A percentile compares a stretch with the other conserved stretches of the same genome.
Conservation (phyloP, 1,139 yeast species). For the Suhomyces terraborum region DNA sequence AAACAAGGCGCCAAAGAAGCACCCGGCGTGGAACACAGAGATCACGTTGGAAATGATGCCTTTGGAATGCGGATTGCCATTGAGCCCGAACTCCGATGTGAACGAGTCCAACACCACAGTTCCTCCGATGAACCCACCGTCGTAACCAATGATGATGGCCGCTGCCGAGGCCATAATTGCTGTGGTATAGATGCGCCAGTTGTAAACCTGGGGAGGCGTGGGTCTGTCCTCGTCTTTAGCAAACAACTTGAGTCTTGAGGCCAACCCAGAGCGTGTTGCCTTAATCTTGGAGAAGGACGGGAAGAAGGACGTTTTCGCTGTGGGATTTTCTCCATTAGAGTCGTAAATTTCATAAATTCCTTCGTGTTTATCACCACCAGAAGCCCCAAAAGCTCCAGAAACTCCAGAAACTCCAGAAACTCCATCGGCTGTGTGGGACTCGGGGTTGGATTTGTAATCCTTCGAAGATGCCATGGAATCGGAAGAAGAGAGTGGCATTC, state of each 20-base stretch:
- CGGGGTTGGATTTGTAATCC: not conserved
- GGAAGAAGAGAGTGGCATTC: slow-evolving; percentile 1
- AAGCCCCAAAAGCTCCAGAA: no score
- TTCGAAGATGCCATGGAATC: slow-evolving; percentile 5
- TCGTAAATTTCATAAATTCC: no score
- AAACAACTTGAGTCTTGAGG: slow-evolving; percentile 20
- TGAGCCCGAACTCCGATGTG: slow-evolving; percentile 37
- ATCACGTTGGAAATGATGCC: slow-evolving; percentile 38
- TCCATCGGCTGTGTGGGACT: no score
- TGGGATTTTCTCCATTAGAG: no score
- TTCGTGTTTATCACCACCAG: no score
- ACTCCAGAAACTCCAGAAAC: no score
- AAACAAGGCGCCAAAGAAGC: slow-evolving; percentile 48
- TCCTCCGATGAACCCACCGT: slow-evolving; percentile 49
- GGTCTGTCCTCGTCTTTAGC: slow-evolving; percentile 42
- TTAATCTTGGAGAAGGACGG: no score
- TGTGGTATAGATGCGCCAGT: slow-evolving; percentile 36
- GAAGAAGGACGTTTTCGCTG: no score
- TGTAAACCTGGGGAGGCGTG: slow-evolving; percentile 43
- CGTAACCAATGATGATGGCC: slow-evolving; percentile 44
- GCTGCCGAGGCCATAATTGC: slow-evolving; percentile 46
- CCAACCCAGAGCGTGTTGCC: not conserved
- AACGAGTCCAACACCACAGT: slow-evolving; percentile 43
- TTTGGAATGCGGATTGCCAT: slow-evolving; percentile 25
- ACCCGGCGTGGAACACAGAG: slow-evolving; percentile 50